Evolutionary conservation across 768 basidiomycete genomes (phyloP).

Genomic region (Lentinula guzmanii): DNA sequence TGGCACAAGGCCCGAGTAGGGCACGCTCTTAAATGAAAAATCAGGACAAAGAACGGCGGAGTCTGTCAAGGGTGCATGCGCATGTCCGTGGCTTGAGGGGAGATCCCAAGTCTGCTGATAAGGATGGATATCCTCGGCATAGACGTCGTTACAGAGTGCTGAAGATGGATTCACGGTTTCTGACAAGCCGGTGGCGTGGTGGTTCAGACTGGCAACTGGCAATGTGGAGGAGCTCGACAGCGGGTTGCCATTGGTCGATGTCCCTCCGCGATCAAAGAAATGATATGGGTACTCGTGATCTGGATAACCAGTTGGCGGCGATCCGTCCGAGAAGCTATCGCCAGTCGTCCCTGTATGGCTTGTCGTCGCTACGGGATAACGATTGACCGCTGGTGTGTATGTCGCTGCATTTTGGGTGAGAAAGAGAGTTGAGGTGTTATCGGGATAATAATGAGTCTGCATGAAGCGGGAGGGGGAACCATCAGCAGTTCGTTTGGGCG

Average conservation of each 20-base stretch:
- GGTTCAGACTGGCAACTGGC: slow-evolving; percentile 17
- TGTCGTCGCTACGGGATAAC: background rate
- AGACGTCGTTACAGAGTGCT: slow-evolving; percentile 19
- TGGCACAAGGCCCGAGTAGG: background rate
- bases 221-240: slow-evolving; percentile 25
- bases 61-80: slow-evolving; percentile 1
- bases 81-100: slow-evolving; percentile 6
- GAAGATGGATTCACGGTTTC: slow-evolving; percentile 26
- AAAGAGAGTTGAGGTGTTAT: background rate
- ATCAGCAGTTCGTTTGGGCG: background rate
- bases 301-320: slow-evolving; percentile 34
- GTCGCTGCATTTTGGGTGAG: background rate
- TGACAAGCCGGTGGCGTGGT: slow-evolving; percentile 37
- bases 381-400: background rate
- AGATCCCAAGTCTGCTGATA: slow-evolving; percentile 19
- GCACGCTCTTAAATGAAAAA: slow-evolving; percentile 1
- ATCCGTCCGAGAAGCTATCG: slow-evolving; percentile 45
- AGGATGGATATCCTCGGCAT: slow-evolving; percentile 35
- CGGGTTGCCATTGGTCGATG: slow-evolving; percentile 16
- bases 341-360: background rate
- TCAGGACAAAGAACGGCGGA: background rate
- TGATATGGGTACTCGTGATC: slow-evolving; percentile 35
- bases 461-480: background rate
- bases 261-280: slow-evolving; percentile 35
- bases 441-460: slow-evolving; percentile 5